phyloP scores from a whole-genome alignment of 345 rosid genomes.

The Brassica nigra region DNA sequence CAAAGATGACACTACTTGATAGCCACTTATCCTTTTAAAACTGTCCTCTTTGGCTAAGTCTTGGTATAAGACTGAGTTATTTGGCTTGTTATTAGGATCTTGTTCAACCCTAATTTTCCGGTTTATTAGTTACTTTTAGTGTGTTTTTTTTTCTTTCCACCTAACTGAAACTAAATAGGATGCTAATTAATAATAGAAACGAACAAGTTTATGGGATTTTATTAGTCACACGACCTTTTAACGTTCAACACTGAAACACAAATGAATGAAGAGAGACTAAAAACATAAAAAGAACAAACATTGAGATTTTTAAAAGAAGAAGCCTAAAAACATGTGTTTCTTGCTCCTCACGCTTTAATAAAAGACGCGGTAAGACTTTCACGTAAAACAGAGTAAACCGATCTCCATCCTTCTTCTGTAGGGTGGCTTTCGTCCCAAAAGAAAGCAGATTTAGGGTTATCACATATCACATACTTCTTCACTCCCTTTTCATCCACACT shows the following conservation, averaged over 20 bases:
- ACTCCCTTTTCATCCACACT: conserved; percentile 46
- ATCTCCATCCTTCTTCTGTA: conserved; percentile 59
- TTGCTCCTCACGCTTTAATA: conserved; percentile 24
- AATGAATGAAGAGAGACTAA: conserved; percentile 33
- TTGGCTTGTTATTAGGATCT: conserved; percentile 41
- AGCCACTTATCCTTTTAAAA: conserved; percentile 19
- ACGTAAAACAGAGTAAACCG: conserved; percentile 48
- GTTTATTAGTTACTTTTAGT: neutral
- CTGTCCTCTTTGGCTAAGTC: conserved; percentile 15
- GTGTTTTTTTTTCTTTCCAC: neutral
- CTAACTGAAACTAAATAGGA: neutral
- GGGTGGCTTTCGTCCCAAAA: conserved; percentile 68
- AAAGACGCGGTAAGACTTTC: conserved; percentile 39
- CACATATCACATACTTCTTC: conserved; percentile 51
- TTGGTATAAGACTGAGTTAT: conserved; percentile 6
- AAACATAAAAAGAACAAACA: conserved; percentile 10
- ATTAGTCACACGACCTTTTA: conserved; percentile 18
- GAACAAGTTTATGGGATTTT: conserved; percentile 25
- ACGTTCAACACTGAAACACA: conserved; percentile 24
- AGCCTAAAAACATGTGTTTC: conserved; percentile 1
- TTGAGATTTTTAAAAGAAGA: neutral
- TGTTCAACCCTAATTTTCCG: conserved; percentile 6
- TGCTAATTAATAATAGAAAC: neutral
- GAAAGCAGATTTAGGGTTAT: conserved; percentile 50
- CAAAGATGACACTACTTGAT: neutral